Evolutionary conservation across 208 protist genomes (phyloP).

Genomic region (Wallacemonas sp.): DNA sequence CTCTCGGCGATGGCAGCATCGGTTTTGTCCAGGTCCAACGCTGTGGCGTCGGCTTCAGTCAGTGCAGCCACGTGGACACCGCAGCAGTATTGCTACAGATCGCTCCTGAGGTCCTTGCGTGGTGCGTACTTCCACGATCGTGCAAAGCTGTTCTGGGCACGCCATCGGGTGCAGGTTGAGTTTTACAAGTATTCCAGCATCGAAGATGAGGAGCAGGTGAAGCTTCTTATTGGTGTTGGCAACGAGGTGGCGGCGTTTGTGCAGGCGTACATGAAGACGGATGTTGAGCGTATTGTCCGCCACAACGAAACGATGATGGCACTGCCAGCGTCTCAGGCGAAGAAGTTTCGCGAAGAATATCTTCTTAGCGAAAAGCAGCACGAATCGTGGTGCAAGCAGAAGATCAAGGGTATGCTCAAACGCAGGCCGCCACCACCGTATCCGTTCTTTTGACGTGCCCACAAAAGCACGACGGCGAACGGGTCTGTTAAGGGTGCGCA

Average conservation of each 20-base stretch:
- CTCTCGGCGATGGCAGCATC: too few species aligned
- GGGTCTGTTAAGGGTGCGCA: too few species aligned
- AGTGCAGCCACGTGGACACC: slow-evolving; percentile 43
- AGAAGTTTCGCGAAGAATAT: slow-evolving; percentile 77
- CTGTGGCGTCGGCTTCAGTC: neutral
- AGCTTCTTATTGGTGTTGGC: slow-evolving; percentile 57
- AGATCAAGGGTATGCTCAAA: slow-evolving; percentile 76
- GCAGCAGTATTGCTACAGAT: slow-evolving; percentile 74
- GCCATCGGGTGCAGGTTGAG: slow-evolving; percentile 85
- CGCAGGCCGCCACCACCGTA: slow-evolving; percentile 81
- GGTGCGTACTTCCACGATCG: slow-evolving; percentile 85
- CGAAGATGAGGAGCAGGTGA: slow-evolving; percentile 41
- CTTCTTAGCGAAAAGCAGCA: slow-evolving; percentile 85
- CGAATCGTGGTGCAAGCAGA: slow-evolving; percentile 90
- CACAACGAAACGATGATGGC: slow-evolving; percentile 83
- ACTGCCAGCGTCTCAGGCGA: slow-evolving; percentile 72
- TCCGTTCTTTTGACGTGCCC: slow-evolving; percentile 59
- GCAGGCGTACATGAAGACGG: slow-evolving; percentile 79
- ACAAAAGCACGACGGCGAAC: too few species aligned
- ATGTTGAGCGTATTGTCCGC: slow-evolving; percentile 76
- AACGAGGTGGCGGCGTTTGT: slow-evolving; percentile 77
- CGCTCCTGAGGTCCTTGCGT: slow-evolving; percentile 72
- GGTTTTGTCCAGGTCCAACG: too few species aligned
- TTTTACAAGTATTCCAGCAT: slow-evolving; percentile 87
- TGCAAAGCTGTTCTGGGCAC: slow-evolving; percentile 87